Conservation (phyloP, 441 rosid genomes). For the Euphorbia schlechtendalii region DNA sequence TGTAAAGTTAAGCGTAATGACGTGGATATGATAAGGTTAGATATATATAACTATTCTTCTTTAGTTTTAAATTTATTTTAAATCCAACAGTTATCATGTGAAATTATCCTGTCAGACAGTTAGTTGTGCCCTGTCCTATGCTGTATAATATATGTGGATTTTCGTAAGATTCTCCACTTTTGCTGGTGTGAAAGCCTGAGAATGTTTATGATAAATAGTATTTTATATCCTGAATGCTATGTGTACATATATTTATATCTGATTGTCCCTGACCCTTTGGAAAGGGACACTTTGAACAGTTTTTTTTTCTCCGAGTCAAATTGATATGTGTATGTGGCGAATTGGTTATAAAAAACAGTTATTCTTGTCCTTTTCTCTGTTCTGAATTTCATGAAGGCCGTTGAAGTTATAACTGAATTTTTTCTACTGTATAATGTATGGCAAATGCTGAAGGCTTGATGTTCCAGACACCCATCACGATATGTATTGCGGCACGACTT, state of each 20-base stretch:
- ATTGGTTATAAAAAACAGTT: slow-evolving; percentile 6
- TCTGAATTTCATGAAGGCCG: neutral
- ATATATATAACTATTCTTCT: neutral
- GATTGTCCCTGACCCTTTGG: slow-evolving; percentile 3
- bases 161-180: slow-evolving; percentile 14
- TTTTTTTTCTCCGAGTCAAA: slow-evolving; percentile 1
- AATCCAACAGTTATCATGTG: slow-evolving; percentile 10
- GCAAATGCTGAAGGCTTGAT: too few relatives aligned
- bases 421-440: too few relatives aligned
- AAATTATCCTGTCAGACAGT: slow-evolving; percentile 12
- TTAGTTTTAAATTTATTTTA: neutral
- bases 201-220: neutral
- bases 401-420: neutral
- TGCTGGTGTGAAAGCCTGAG: neutral
- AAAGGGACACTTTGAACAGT: slow-evolving; percentile 5
- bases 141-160: slow-evolving; percentile 10
- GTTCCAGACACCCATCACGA: too few relatives aligned
- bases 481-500: too few relatives aligned
- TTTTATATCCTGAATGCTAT: neutral
- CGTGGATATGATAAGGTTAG: slow-evolving; percentile 15
- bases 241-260: neutral
- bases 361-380: neutral
- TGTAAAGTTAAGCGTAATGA: slow-evolving; percentile 11
- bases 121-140: too few relatives aligned
- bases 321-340: slow-evolving; percentile 16